Conservation (phyloP, 345 rosid genomes). For the Eucalyptus globulus region DNA sequence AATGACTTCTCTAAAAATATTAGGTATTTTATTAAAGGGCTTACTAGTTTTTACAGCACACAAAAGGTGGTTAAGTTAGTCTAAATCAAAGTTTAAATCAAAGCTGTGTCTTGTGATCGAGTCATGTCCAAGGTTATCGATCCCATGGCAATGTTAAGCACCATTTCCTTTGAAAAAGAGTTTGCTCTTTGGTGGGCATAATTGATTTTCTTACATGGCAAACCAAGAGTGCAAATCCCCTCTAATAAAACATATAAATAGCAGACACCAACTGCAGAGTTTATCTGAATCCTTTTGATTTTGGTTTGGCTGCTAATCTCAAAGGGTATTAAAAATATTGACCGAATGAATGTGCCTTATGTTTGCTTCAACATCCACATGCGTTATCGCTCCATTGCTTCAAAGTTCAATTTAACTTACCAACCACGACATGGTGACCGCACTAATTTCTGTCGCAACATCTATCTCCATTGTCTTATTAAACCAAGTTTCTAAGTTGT, state of each 20-base stretch:
- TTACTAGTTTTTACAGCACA: too few relatives aligned
- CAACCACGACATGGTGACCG: not conserved
- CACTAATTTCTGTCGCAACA: not conserved
- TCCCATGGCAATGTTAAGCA: not conserved
- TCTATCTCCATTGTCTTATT: not conserved
- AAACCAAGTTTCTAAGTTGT: not conserved
- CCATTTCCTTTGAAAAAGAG: not conserved
- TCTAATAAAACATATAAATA: not conserved
- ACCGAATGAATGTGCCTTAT: not conserved
- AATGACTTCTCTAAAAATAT: too few relatives aligned
- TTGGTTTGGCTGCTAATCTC: not conserved
- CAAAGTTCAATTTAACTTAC: not conserved
- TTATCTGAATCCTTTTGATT: not conserved
- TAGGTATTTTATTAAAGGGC: too few relatives aligned
- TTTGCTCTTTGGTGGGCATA: not conserved
- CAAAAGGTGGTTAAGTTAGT: too few relatives aligned
- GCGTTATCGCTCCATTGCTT: not conserved
- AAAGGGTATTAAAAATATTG: not conserved
- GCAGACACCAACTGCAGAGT: not conserved
- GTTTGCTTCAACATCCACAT: not conserved
- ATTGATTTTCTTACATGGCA: not conserved
- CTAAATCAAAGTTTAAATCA: too few relatives aligned
- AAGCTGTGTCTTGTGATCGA: not conserved
- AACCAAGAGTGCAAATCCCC: not conserved
- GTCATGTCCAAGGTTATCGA: not conserved